Percentiles rank a stretch among this genome's conserved stretches.
These are phyloP conservation scores for Candida multigemmis DNA, from an alignment of 805 yeast species.

Conservation along the genomic window DNA sequence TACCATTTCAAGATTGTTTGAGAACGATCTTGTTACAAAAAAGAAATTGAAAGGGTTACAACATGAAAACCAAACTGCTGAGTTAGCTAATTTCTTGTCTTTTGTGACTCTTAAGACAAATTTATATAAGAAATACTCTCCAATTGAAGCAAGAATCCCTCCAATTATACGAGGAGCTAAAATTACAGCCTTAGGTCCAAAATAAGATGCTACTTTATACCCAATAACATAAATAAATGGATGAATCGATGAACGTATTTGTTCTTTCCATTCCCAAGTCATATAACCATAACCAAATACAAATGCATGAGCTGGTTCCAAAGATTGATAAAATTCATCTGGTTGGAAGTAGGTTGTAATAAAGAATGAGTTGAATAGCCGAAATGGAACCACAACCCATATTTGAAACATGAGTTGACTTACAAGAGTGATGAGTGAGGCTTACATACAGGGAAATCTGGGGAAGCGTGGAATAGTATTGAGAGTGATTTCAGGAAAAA, in stretches of 20 bases:
- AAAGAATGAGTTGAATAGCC: slow-evolving; percentile 50
- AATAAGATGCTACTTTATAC: slow-evolving; percentile 20
- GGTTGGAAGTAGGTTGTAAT: slow-evolving; percentile 84
- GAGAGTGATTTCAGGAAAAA: background rate
- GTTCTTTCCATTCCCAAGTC: slow-evolving; percentile 92
- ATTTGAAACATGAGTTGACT: no score
- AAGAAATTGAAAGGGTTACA: slow-evolving; percentile 76
- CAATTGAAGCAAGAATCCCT: slow-evolving; percentile 60
- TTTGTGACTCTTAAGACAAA: slow-evolving; percentile 33
- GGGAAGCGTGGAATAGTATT: background rate
- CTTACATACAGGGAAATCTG: background rate
- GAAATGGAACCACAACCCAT: slow-evolving; percentile 2
- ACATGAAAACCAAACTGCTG: slow-evolving; percentile 43
- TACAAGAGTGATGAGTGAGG: slow-evolving; percentile 2
- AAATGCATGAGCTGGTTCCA: slow-evolving; percentile 81
- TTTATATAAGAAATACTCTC: slow-evolving; percentile 52
- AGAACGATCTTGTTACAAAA: slow-evolving; percentile 71
- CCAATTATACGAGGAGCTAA: slow-evolving; percentile 59
- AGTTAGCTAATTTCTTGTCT: slow-evolving; percentile 23
- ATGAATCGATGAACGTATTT: slow-evolving; percentile 69
- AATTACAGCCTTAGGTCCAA: slow-evolving; percentile 25
- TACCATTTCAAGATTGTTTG: slow-evolving; percentile 73
- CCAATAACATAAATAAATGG: slow-evolving; percentile 60
- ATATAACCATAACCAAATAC: slow-evolving; percentile 74
- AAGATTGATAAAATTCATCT: slow-evolving; percentile 88